Evolutionary conservation across 1,284 basidiomycete genomes (phyloP), one percentile per base, ranked within the genome.

Genomic region (Albatrellus sp.): DNA sequence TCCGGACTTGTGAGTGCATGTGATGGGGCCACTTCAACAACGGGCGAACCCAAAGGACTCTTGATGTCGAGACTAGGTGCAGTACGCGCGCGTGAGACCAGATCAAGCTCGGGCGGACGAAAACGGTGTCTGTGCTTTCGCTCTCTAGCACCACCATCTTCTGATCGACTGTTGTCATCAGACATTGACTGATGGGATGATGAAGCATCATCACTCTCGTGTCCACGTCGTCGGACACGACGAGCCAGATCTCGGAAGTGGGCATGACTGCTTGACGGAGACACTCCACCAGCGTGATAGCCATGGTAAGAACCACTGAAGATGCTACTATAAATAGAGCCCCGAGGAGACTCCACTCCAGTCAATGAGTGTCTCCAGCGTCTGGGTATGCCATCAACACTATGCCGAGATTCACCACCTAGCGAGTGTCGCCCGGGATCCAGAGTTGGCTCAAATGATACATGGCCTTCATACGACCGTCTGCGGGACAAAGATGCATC

Each of bases 111-210:
- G 7, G 46, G 37, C 2, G 52, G 44, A 14, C 48, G 37, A 40
- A 47, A 47, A 42, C 45, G 40, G 37, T 38, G 45, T 35, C 52
- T 51, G 20, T 41, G 46, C 10, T 49, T 41, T 24, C 38, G 45
- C 32, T 37, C 47, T 31, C 50, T 49, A 17, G 50, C 54, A 37
- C 53, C 51, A 9, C 53, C 54, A 13, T 59, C 58, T 8, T 65
- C 64, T 2, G 60, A 62, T 10, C 60, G 59, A 33, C 61, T 67
- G 37, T 64, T 63, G 42, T 58, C 61, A 37, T 72, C 73, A 2
- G 68, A 70, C n/a, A 69, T 55, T 1, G 75, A 77, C 42, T 66
- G 66, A 19, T 62, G 60, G 2, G 72, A 73, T 1, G 68, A 69
- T 7, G 68, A 58, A 0, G 60, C 67, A 14, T 71, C 74, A 47